A percentile compares a stretch with the other conserved stretches of the same genome.
Evolutionary conservation across 352 stramenopile species (phyloP).

Genomic region (Phytopythium helicoides): DNA sequence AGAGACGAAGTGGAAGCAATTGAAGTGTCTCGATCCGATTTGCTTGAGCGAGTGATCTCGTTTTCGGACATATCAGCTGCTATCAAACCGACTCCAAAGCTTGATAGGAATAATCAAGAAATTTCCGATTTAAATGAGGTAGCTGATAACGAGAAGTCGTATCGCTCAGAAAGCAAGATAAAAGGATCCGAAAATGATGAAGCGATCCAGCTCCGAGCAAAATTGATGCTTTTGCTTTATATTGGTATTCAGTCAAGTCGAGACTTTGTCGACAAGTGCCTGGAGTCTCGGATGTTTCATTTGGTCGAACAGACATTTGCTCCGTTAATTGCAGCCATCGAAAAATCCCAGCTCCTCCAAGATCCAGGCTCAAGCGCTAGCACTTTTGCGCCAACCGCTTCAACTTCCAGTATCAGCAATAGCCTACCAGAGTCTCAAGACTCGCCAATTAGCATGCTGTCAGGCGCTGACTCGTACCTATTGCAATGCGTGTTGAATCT

Average conservation of each 20-base stretch:
- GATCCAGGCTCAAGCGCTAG: neutral
- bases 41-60: slow-evolving; percentile 37
- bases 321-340: slow-evolving; percentile 13
- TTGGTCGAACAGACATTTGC: slow-evolving; percentile 30
- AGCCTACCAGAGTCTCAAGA: slow-evolving; percentile 8
- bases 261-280: slow-evolving; percentile 35
- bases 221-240: slow-evolving; percentile 61
- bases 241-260: slow-evolving; percentile 51
- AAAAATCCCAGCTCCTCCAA: neutral
- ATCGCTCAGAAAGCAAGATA: neutral
- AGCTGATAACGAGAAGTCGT: neutral
- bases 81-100: slow-evolving; percentile 9
- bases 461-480: slow-evolving; percentile 42
- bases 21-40: slow-evolving; percentile 21
- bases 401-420: slow-evolving; percentile 7
- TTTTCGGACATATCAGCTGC: slow-evolving; percentile 30
- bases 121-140: neutral
- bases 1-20: slow-evolving; percentile 25
- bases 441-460: slow-evolving; percentile 1
- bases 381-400: slow-evolving; percentile 4
- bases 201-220: slow-evolving; percentile 44
- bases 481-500: slow-evolving; percentile 62
- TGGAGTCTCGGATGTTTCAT: slow-evolving; percentile 27
- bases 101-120: neutral
- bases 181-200: neutral